Base-by-base conservation (phyloP, 495 filamentous ascomycete genomes). In the Xylaria intraflava region DNA sequence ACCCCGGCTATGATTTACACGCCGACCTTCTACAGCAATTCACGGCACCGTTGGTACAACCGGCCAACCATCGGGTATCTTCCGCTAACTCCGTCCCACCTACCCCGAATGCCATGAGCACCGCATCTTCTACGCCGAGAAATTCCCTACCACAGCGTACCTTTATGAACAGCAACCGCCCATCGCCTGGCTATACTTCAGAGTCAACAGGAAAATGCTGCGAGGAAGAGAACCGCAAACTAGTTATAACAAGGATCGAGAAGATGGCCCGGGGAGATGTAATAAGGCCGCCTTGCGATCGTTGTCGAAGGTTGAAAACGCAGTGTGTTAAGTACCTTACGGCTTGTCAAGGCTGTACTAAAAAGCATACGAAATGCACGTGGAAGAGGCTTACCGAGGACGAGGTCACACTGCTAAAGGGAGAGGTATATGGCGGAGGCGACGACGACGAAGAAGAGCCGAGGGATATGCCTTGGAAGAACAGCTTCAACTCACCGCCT, bases 311-410 rank as follows among this genome's bases (percentile, higher is more conserved):
- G 12, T 73, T 92, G 14, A 82, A 86, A 55, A 88, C 88, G 75
- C 81, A 88, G 52, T 95, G 89, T 47, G 69, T 89, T 33, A 93
- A 92, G 68, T 88, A 94, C 53, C 71, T 90, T 30, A 92, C 88
- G 0, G 87, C 89, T 20, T 95, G 89, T 65, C 78, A 86, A 67
- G 88, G 87, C 31, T 95, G 89, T 68, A 93, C 89, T 1, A 88
- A 86, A 67, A 91, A 92, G 68, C 89, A 93, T 62, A 86, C 87
- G 12, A 90, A 87, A 55, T 95, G 89, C 65, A 81, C 78, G 20
- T 95, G 89, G 89, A 84, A 82, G 54, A 81, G 85, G 49, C 78
- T 91, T 43, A 83, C 80, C 33, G 82, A 89, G 42, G 81, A 83
- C 0, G 89, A 93, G 62, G 57, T 89, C 8, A 58, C 53, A 3